These are phyloP conservation scores for Spathaspora sp. DNA, from an alignment of 805 yeast genomes.

Conservation along the genomic window DNA sequence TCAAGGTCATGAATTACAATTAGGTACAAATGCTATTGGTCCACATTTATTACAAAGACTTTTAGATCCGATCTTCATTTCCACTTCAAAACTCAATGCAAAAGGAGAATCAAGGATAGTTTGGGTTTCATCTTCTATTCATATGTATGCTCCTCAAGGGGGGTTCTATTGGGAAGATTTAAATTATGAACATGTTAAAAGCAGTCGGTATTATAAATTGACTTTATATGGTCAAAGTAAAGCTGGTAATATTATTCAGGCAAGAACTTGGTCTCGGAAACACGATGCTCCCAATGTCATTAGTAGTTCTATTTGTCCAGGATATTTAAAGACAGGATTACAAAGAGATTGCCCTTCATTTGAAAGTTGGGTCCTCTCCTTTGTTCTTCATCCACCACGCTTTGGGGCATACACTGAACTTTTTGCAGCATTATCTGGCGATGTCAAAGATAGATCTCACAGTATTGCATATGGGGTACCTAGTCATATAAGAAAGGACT, in stretches of 20 bases:
- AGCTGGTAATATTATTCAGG: slow-evolving; percentile 35
- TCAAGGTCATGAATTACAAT: slow-evolving; percentile 37
- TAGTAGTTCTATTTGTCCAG: slow-evolving; percentile 39
- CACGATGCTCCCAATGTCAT: slow-evolving; percentile 26
- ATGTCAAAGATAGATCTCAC: slow-evolving; percentile 29
- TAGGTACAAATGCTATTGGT: slow-evolving; percentile 26
- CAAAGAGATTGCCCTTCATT: slow-evolving; percentile 14
- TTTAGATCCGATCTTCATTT: slow-evolving; percentile 9
- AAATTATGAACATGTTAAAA: slow-evolving; percentile 14
- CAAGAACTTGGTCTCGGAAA: slow-evolving; percentile 28
- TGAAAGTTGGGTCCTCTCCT: slow-evolving; percentile 2
- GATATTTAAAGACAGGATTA: slow-evolving; percentile 31
- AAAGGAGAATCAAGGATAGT: slow-evolving; percentile 28
- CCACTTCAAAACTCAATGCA: slow-evolving; percentile 19
- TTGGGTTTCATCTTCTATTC: slow-evolving; percentile 43
- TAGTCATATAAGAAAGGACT: slow-evolving; percentile 2
- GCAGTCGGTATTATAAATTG: neutral
- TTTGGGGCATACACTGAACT: slow-evolving; percentile 44
- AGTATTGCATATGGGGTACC: slow-evolving; percentile 32
- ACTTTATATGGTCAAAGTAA: slow-evolving; percentile 41
- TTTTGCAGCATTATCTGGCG: slow-evolving; percentile 39
- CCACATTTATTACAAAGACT: slow-evolving; percentile 9
- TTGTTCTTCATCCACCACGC: slow-evolving; percentile 16
- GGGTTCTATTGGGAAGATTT: slow-evolving; percentile 35
- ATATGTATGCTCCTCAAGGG: slow-evolving; percentile 20